These are phyloP conservation scores for Ascosphaera pollenicola DNA, from an alignment of 2,329 filamentous ascomycete genomes.

Conservation along the genomic window DNA sequence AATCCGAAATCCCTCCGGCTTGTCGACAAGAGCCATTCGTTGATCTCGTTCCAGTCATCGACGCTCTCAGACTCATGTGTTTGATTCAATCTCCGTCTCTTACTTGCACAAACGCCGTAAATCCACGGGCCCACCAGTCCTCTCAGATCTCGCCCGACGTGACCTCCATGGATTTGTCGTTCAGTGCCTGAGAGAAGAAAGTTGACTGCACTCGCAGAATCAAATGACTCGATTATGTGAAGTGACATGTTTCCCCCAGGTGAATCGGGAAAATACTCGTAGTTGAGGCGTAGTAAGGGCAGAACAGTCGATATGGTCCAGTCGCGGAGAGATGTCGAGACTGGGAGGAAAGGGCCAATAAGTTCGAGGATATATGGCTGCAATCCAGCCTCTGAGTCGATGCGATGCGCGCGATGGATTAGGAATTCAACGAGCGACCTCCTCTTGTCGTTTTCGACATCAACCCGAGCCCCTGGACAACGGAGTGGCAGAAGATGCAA, in stretches of 20 bases:
- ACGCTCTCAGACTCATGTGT: conserved; percentile 7
- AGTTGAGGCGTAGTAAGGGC: conserved; percentile 35
- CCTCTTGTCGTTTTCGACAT: conserved; percentile 15
- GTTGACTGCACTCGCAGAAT: conserved; percentile 29
- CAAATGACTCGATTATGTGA: conserved; percentile 29
- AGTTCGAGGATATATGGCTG: conserved; percentile 33
- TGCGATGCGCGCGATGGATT: conserved; percentile 35
- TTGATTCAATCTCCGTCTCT: conserved; percentile 27
- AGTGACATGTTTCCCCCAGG: conserved; percentile 23
- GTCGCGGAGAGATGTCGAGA: conserved; percentile 28
- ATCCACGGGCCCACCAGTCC: conserved; percentile 41
- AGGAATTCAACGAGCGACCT: conserved; percentile 34
- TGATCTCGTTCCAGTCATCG: conserved; percentile 31
- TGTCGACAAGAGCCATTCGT: conserved; percentile 34
- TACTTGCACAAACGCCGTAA: conserved; percentile 31
- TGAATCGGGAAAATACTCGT: conserved; percentile 36
- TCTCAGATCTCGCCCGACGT: conserved; percentile 31
- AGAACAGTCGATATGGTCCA: conserved; percentile 39
- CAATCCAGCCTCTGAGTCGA: conserved; percentile 36
- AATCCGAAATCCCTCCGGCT: conserved; percentile 28
- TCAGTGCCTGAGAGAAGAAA: conserved; percentile 26
- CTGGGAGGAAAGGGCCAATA: conserved; percentile 33
- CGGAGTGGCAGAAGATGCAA: conserved; percentile 28
- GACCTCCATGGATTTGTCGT: conserved; percentile 13
- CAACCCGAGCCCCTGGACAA: conserved; percentile 21